phyloP scores from a whole-genome alignment of 805 yeast species.

The Pichia thaimueangensis region DNA sequence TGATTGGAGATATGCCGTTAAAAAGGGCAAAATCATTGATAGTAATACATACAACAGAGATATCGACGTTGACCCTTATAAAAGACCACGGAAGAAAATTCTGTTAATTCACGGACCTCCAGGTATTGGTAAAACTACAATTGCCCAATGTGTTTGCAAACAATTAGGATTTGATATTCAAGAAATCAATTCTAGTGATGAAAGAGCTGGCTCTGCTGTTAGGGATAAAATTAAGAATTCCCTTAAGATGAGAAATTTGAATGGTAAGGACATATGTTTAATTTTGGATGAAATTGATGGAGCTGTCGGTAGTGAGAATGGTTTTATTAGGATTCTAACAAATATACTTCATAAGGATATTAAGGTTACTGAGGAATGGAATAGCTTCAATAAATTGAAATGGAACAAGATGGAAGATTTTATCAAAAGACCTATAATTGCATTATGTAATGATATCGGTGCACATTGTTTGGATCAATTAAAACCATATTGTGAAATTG shows the following conservation, averaged over 20 bases:
- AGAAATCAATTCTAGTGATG: constrained; percentile 85
- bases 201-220: constrained; percentile 51
- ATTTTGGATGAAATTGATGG: constrained; percentile 90
- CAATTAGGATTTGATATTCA: constrained; percentile 75
- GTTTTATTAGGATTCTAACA: constrained; percentile 50
- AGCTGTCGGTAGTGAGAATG: constrained; percentile 46
- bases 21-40: constrained; percentile 14
- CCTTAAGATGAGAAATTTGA: constrained; percentile 55
- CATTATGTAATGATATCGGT: constrained; percentile 85
- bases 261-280: constrained; percentile 72
- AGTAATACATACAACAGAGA: constrained; percentile 6
- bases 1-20: constrained; percentile 57
- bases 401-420: constrained; percentile 24
- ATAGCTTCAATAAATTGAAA: constrained; percentile 20
- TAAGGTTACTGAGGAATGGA: constrained; percentile 37
- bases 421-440: constrained; percentile 78
- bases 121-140: constrained; percentile 88
- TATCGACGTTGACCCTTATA: constrained; percentile 39
- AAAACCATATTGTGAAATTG: constrained; percentile 65
- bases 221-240: constrained; percentile 55
- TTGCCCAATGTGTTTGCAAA: constrained; percentile 75
- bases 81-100: constrained; percentile 57
- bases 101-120: constrained; percentile 86
- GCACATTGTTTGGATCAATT: constrained; percentile 67
- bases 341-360: constrained; percentile 57